Evolutionary conservation across 371 early-diverging fungal genomes (phyloP), one percentile per base, ranked within the genome.

Genomic region (Lichtheimia ornata): DNA sequence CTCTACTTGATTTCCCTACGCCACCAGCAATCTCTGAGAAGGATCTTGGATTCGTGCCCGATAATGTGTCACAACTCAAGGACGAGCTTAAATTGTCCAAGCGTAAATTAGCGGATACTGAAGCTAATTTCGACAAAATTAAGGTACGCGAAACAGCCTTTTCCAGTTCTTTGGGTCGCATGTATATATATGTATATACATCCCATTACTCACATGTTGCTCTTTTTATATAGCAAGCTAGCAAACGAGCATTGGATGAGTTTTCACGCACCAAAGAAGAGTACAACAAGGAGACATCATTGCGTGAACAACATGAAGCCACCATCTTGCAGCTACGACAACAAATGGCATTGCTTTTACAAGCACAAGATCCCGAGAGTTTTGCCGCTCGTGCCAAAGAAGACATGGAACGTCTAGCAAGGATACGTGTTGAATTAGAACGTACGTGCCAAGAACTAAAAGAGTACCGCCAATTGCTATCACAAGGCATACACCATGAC

Each of bases 231-330:
- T 56, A 76, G 68, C 69, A 70, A 12, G 82, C 76, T 11, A 76
- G 76, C 27, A 64, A 74, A 44, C 61, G 69, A 14, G 81, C 79
- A 4, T 35, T 81, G 51, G 76, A 81, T 5, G 79, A 81, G 49
- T 71, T 81, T 18, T 66, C 66, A 13, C 53, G 67, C 13, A 77
- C 79, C 28, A 76, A 76, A 53, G 77, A 76, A 56, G 79, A 81
- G 35, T 78, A 74, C 51, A 59, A 73, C 3, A 81, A 77, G 44
- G 82, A 81, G 57, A 67, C 69, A 0, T 41, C 61, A 3, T 53
- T 74, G n/a, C 72, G 79, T 13, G 75, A 78, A 56, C 63, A 74
- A 17, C 72, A 74, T 50, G 82, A 81, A 50, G 58, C 62, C 14
- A 68, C 65, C 4, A 70, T 74, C 6, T 40, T 53, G 4, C 73